phyloP scores from a whole-genome alignment of 108 stramenopile genomes.

The Cyclotella atomus region DNA sequence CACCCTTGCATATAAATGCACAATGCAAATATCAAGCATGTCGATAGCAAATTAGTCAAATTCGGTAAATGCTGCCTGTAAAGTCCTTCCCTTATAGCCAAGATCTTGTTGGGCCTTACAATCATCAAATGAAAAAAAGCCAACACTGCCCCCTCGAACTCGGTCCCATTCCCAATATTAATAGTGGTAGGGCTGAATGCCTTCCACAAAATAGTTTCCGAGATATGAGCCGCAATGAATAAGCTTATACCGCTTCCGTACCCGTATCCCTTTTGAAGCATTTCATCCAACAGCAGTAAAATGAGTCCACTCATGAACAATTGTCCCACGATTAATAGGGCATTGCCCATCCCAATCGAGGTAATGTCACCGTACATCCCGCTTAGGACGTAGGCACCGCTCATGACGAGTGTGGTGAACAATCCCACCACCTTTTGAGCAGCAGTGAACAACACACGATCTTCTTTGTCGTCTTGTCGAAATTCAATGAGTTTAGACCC shows the following conservation, averaged over 20 bases:
- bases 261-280: constrained; percentile 99
- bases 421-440: constrained; percentile 99
- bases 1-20: constrained; percentile 99
- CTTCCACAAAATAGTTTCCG: constrained; percentile 99
- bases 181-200: constrained; percentile 98
- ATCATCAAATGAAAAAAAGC: constrained; percentile 97
- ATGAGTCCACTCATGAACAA: constrained; percentile 95
- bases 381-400: constrained; percentile 96
- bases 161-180: constrained; percentile 99
- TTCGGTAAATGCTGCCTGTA: constrained; percentile 99
- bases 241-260: constrained; percentile 97
- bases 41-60: constrained; percentile 96
- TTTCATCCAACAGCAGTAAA: constrained; percentile 97
- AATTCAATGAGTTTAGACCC: constrained; percentile 97
- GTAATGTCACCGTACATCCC: constrained; percentile 98
- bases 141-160: constrained; percentile 99
- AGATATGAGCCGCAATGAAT: constrained; percentile 99
- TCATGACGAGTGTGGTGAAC: constrained; percentile 96
- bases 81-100: constrained; percentile 94
- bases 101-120: constrained; percentile 93
- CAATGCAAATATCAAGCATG: constrained; percentile 93
- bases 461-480: constrained; percentile 96
- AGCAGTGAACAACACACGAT: constrained; percentile 94
- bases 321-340: constrained; percentile 97
- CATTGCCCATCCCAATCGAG: constrained; percentile 97